Base-by-base conservation (phyloP, 164 flowering plant species). In the Buxus sempervirens region DNA sequence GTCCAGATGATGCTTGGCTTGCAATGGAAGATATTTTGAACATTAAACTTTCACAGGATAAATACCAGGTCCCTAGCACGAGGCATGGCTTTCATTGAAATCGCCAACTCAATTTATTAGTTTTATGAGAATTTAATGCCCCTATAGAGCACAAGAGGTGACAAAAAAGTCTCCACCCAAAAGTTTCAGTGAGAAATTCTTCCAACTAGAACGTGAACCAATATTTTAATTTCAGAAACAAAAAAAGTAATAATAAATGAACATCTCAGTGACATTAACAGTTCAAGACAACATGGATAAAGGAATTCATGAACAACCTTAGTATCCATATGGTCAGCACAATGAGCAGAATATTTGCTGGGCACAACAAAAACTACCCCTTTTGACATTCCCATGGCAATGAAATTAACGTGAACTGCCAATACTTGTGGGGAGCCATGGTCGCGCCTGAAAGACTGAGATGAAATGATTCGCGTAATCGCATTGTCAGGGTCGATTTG, bases 381-480 rank as follows among this genome's bases (percentile, higher is more conserved):
- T 75, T 81, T 92, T 13, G 96, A 79, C 90, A 86, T 85, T 61
- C 99, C 99, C 67, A 95, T 85, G 14, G 98, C 98, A 67, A 95
- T 83, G 73, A 73, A 89, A 74, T 84, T 92, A 69, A 71, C 66
- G 83, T 90, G 94, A 78, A 93, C 95, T 0, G 98, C 93, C 66
- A 95, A 66, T 28, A 80, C 93, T 77, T 88, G 91, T 5, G 99
- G 83, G 15, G 89, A 89, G 48, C 99, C 99, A 72, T 92, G 86
- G 53, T 90, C 96, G 25, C 89, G 86, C 78, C 80, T 78, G 65
- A 89, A 92, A 18, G 83, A 81, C 57, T 75, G 86, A 51, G 96
- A 86, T 21, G 89, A 85, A 72, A 92, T 81, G 41, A 84, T 80
- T 63, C 81, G 82, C 10, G 93, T 82, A 28, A 90, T 77, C 19